Evolutionary conservation across 768 basidiomycete species (phyloP), one percentile per base, ranked within the genome.

Genomic region (Thelephora ganbajun): DNA sequence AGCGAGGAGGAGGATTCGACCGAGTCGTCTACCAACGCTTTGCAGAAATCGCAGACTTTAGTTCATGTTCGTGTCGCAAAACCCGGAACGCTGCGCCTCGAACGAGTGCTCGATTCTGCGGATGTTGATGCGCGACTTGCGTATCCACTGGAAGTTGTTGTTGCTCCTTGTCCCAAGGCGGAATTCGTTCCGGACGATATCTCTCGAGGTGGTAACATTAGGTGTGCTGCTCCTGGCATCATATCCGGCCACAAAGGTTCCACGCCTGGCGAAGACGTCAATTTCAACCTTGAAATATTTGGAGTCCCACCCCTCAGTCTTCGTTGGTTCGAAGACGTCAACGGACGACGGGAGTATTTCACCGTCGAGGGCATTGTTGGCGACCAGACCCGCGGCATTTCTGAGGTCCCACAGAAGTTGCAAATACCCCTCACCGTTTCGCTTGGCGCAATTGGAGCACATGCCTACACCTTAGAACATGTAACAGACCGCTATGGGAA

Each of bases 401-500:
- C 58, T 5, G 50, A 55, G 61, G 53, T 52, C 45, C 73, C 81
- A 5, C 77, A 81, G 52, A 67, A 74, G 30, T 65, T 89, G 26
- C 70, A 70, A 45, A 74, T 90, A 22, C 88, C 88, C 16, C 66
- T 90, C 48, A 72, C 73, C 1, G 67, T 87, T 6, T 66, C 80
- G 3, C 65, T 85, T 48, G 73, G 77, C 50, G 61, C 71, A 5
- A 69, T 79, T 7, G 88, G 87, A 2, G 73, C 70, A 35, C 79
- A 88, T 59, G 64, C 76, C 2, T 90, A 87, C 57, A 72, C 76
- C 11, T 69, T 96, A 20, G 84, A 93, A 56, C 79, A 81, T 54
- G 74, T 97, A 20, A 74, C 75, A n/a, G 93, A 96, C 56, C 76
- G 80, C 12, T 67, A 83, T 45, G 89, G 88, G 13, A 96, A 97